Conservation (phyloP, 768 basidiomycete species). For the Pisolithus microcarpus region DNA sequence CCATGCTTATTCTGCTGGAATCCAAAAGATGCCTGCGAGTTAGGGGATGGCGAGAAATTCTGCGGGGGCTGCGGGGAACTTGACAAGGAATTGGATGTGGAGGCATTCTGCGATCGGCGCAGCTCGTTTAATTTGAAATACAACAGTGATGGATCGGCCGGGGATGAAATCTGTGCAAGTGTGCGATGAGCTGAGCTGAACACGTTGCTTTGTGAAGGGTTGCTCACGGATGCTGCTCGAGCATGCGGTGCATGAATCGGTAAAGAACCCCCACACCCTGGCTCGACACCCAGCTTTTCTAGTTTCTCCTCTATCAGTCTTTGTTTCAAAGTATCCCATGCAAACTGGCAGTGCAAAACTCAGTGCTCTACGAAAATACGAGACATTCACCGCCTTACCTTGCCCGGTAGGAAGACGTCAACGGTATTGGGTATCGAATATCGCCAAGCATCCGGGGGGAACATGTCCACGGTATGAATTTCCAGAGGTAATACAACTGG, state of each 20-base stretch:
- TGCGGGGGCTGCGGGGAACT: slow-evolving; percentile 59
- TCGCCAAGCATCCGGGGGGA: slow-evolving; percentile 62
- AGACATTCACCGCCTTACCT: slow-evolving; percentile 38
- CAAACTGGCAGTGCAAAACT: slow-evolving; percentile 36
- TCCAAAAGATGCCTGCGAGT: slow-evolving; percentile 27
- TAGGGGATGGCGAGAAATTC: slow-evolving; percentile 48
- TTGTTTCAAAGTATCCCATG: slow-evolving; percentile 70
- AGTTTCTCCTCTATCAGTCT: slow-evolving; percentile 75
- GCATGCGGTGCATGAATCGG: slow-evolving; percentile 70
- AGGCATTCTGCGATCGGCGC: slow-evolving; percentile 57
- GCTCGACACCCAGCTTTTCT: slow-evolving; percentile 73
- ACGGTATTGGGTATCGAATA: slow-evolving; percentile 53
- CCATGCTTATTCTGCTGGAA: slow-evolving; percentile 53
- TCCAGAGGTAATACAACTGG: slow-evolving; percentile 25
- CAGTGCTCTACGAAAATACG: slow-evolving; percentile 2
- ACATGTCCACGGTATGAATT: slow-evolving; percentile 42
- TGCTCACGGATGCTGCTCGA: slow-evolving; percentile 74
- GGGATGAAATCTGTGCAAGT: slow-evolving; percentile 69
- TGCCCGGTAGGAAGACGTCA: slow-evolving; percentile 79
- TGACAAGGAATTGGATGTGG: slow-evolving; percentile 47
- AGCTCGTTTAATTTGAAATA: slow-evolving; percentile 81
- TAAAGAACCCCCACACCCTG: slow-evolving; percentile 42
- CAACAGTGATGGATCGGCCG: slow-evolving; percentile 76
- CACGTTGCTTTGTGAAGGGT: slow-evolving; percentile 14
- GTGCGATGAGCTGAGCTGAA: not conserved